Evolutionary conservation across 163 green algal species (phyloP).

Genomic region (Chlamydomonas reinhardtii): DNA sequence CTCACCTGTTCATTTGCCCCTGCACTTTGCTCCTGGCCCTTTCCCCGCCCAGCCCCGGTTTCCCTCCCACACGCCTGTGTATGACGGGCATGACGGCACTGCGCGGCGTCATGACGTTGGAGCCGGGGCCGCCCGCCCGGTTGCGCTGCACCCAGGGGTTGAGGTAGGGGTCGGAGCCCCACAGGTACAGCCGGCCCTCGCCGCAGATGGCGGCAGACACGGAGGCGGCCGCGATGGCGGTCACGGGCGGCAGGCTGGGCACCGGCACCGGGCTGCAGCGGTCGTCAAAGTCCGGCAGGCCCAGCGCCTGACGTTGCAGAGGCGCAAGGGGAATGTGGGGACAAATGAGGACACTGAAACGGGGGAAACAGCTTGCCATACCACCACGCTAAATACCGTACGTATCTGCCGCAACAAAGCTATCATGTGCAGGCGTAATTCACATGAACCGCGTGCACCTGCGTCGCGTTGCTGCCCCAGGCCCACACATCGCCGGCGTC

Average conservation of each 20-base stretch:
- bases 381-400: too few species aligned
- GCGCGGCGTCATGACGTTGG: slow-evolving; percentile 26
- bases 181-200: slow-evolving; percentile 56
- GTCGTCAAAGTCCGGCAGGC: slow-evolving; percentile 44
- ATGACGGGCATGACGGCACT: slow-evolving; percentile 37
- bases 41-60: neutral
- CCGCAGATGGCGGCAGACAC: slow-evolving; percentile 56
- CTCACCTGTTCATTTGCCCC: too few species aligned
- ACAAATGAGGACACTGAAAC: too few species aligned
- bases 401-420: too few species aligned
- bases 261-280: slow-evolving; percentile 29
- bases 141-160: slow-evolving; percentile 53
- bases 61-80: slow-evolving; percentile 3
- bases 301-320: neutral
- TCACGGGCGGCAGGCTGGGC: slow-evolving; percentile 42
- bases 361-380: too few species aligned
- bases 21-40: too few species aligned
- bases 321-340: too few species aligned
- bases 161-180: slow-evolving; percentile 53
- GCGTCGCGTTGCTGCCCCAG: slow-evolving; percentile 56
- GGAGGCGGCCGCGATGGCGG: slow-evolving; percentile 43
- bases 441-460: neutral
- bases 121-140: neutral
- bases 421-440: too few species aligned
- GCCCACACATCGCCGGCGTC: slow-evolving; percentile 53